Conservation (phyloP, 2,329 filamentous ascomycete genomes). For the Fusarium anthophilum region DNA sequence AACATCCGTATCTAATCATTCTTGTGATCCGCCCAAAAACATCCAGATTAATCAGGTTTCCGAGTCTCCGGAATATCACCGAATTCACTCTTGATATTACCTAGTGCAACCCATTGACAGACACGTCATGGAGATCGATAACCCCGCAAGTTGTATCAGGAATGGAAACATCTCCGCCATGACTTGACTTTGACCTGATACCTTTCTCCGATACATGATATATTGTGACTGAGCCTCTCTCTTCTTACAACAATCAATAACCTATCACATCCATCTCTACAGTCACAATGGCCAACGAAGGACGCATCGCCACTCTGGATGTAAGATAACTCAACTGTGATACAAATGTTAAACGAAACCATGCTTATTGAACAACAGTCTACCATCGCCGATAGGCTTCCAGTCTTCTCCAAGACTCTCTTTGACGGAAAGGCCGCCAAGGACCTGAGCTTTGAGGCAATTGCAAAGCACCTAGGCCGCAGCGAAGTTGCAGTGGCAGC, state of each 20-base stretch:
- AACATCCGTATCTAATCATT: constrained; percentile 3
- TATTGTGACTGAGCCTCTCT: not conserved
- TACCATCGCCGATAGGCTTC: constrained; percentile 74
- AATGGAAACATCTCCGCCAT: constrained; percentile 30
- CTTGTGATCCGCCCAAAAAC: not conserved
- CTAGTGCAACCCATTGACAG: constrained; percentile 23
- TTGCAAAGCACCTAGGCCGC: constrained; percentile 77
- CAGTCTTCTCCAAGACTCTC: constrained; percentile 74
- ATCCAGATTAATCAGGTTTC: constrained; percentile 15
- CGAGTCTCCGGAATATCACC: constrained; percentile 45
- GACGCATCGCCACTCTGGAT: constrained; percentile 48
- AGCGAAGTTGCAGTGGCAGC: constrained; percentile 87
- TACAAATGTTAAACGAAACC: not conserved
- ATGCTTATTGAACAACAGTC: constrained; percentile 55
- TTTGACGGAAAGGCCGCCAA: constrained; percentile 77
- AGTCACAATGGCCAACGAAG: constrained; percentile 39
- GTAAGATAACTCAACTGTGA: constrained; percentile 40
- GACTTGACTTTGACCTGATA: constrained; percentile 20
- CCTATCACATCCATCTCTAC: not conserved
- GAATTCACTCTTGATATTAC: constrained; percentile 27
- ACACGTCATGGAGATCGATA: constrained; percentile 34
- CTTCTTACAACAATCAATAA: constrained; percentile 8
- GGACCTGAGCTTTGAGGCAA: constrained; percentile 80
- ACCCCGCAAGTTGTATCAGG: constrained; percentile 39
- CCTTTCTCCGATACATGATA: not conserved